Conservation (phyloP, 2,329 filamentous ascomycete species). For the Gnomoniopsis sp. region DNA sequence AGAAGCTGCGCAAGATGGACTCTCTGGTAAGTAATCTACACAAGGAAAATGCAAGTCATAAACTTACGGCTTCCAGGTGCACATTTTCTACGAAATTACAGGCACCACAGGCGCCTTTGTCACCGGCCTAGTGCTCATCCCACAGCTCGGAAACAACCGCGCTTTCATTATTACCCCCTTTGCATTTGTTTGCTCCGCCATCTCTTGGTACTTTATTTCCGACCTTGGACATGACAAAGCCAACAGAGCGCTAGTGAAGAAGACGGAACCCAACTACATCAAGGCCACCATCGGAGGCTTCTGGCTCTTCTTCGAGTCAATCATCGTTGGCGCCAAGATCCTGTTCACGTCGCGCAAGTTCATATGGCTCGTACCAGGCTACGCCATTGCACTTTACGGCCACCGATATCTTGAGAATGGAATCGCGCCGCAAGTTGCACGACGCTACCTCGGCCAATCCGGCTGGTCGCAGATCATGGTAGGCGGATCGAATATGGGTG, state of each 20-base stretch:
- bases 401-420: constrained; percentile 49
- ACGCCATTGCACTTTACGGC: constrained; percentile 45
- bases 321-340: constrained; percentile 42
- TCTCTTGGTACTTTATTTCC: constrained; percentile 44
- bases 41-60: background rate
- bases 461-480: constrained; percentile 49
- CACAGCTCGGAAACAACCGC: constrained; percentile 46
- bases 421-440: constrained; percentile 42
- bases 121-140: constrained; percentile 47
- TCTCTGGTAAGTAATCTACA: constrained; percentile 26
- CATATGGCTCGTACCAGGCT: constrained; percentile 47
- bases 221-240: constrained; percentile 33
- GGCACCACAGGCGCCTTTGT: constrained; percentile 45
- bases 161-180: constrained; percentile 49
- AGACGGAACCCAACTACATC: constrained; percentile 30
- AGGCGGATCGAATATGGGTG: constrained; percentile 47
- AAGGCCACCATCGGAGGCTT: constrained; percentile 36
- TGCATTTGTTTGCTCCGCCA: constrained; percentile 39
- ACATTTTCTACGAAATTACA: constrained; percentile 46
- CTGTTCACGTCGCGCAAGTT: constrained; percentile 45
- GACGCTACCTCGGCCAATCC: constrained; percentile 43
- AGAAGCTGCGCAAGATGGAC: constrained; percentile 46
- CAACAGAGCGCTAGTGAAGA: constrained; percentile 12
- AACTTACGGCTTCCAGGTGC: constrained; percentile 24
- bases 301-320: constrained; percentile 41